These are phyloP conservation scores for Penicillium canariense DNA, from an alignment of 495 filamentous ascomycete genomes.

Conservation along the genomic window DNA sequence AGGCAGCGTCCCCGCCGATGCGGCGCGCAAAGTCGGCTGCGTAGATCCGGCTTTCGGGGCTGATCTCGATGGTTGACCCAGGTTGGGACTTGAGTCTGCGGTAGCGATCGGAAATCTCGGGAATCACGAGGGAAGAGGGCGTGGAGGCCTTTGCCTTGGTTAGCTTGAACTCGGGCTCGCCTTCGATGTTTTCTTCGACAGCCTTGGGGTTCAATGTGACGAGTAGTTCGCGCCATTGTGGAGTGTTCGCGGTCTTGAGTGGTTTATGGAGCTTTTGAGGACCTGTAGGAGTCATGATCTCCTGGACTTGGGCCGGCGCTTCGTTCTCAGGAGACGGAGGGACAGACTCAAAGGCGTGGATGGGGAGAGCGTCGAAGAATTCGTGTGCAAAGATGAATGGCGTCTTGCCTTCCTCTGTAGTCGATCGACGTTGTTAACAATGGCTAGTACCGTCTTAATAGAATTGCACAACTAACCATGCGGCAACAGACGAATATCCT, in stretches of 20 bases:
- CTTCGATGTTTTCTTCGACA: constrained; percentile 44
- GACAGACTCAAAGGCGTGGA: constrained; percentile 87
- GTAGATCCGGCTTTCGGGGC: constrained; percentile 77
- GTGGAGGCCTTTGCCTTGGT: constrained; percentile 70
- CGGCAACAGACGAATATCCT: constrained; percentile 81
- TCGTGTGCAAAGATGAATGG: constrained; percentile 96
- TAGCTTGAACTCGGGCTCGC: constrained; percentile 77
- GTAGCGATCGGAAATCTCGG: constrained; percentile 79
- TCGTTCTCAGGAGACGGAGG: constrained; percentile 39
- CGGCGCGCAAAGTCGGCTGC: constrained; percentile 74
- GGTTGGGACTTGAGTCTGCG: constrained; percentile 62
- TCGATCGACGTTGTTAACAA: neutral
- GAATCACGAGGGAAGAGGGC: constrained; percentile 79
- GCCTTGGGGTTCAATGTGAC: constrained; percentile 64
- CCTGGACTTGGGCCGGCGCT: constrained; percentile 25
- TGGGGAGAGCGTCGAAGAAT: constrained; percentile 98
- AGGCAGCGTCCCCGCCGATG: constrained; percentile 64
- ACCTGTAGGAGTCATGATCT: constrained; percentile 48
- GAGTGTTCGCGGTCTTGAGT: constrained; percentile 42
- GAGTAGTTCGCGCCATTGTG: constrained; percentile 85
- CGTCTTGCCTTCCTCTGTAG: constrained; percentile 55
- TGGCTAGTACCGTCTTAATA: neutral
- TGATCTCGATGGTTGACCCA: constrained; percentile 78
- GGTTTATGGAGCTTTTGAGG: constrained; percentile 45
- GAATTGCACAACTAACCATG: constrained; percentile 46